Evolutionary conservation across 805 yeast species (phyloP).

Genomic region (Pichia cabralensis): DNA sequence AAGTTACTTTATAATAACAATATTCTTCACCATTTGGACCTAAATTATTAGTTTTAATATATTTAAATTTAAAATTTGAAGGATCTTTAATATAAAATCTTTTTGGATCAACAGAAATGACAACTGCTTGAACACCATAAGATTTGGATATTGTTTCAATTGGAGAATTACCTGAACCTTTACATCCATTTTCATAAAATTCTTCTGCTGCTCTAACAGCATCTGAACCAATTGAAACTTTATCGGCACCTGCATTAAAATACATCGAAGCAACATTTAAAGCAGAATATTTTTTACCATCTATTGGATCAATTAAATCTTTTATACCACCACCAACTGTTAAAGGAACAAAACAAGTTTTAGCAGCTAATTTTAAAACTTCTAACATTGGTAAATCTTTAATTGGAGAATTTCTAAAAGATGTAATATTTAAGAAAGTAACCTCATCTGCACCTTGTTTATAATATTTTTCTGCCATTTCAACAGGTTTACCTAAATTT

Average conservation of each 20-base stretch:
- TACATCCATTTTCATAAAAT: conserved; percentile 49
- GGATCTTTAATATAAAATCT: conserved; percentile 68
- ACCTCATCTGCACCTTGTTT: conserved; percentile 96
- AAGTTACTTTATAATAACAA: conserved; percentile 92
- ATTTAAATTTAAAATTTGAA: conserved; percentile 46
- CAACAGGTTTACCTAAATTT: conserved; percentile 94
- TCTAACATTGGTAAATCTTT: conserved; percentile 93
- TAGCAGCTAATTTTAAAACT: conserved; percentile 72
- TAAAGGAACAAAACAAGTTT: conserved; percentile 88
- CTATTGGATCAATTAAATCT: conserved; percentile 82
- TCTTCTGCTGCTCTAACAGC: conserved; percentile 88
- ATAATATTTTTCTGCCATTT: conserved; percentile 83
- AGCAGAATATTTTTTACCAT: conserved; percentile 71
- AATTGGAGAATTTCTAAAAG: conserved; percentile 89
- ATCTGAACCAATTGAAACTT: conserved; percentile 96
- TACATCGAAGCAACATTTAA: conserved; percentile 84
- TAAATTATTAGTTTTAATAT: conserved; percentile 50
- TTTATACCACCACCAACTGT: conserved; percentile 98
- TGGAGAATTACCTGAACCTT: conserved; percentile 68
- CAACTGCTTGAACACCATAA: conserved; percentile 96
- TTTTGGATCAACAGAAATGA: conserved; percentile 96
- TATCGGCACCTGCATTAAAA: conserved; percentile 96
- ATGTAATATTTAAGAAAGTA: conserved; percentile 89
- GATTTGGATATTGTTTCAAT: conserved; percentile 88
- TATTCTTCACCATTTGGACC: conserved; percentile 88